phyloP scores from a whole-genome alignment of 108 stramenopile genomes.

The Fragilariopsis cylindrus region DNA sequence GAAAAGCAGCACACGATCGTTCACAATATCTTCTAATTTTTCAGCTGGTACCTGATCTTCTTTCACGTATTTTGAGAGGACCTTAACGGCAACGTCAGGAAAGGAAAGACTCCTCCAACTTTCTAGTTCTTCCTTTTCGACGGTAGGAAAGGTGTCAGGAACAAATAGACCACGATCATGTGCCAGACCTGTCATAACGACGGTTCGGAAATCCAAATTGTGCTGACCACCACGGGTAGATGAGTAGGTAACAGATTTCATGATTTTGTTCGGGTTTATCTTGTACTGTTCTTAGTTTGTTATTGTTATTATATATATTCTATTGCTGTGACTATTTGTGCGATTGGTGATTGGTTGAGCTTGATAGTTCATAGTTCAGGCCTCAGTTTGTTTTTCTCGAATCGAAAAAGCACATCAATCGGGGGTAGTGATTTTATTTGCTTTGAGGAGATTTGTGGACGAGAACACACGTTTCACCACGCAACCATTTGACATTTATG shows the following conservation, averaged over 20 bases:
- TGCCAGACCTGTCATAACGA: conserved; percentile 95
- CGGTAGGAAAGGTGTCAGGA: conserved; percentile 86
- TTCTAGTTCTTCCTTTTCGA: conserved; percentile 73
- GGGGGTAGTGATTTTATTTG: no score
- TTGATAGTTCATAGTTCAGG: no score
- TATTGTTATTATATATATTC: no score
- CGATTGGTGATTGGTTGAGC: no score
- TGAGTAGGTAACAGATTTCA: conserved; percentile 84
- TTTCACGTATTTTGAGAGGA: conserved; percentile 91
- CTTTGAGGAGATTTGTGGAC: no score
- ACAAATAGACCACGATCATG: conserved; percentile 97
- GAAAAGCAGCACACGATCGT: conserved; percentile 89
- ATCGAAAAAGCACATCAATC: no score
- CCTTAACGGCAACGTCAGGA: conserved; percentile 82
- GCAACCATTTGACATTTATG: no score
- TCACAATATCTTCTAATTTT: conserved; percentile 85
- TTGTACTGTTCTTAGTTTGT: no score
- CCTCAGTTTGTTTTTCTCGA: no score
- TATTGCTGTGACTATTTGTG: no score
- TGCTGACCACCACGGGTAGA: conserved; percentile 92
- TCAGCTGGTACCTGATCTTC: conserved; percentile 88
- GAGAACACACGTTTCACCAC: no score
- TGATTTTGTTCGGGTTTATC: conserved; percentile 6
- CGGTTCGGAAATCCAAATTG: conserved; percentile 85
- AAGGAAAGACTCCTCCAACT: conserved; percentile 77